phyloP scores from a whole-genome alignment of 1,139 yeast genomes.

The Fermentozyma sake region DNA sequence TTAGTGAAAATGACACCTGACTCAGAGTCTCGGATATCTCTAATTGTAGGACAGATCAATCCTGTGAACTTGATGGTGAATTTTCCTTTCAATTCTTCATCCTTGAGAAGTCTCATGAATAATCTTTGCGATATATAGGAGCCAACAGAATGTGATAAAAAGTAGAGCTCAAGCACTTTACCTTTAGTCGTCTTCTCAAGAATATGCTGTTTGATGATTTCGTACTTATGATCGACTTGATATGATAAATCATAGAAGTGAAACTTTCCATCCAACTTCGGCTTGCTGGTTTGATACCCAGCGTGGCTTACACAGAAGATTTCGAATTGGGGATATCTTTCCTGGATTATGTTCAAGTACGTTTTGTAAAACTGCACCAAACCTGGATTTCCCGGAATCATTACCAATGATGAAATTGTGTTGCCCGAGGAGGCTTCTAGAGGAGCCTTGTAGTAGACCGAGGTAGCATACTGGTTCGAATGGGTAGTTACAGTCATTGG shows the following conservation, averaged over 20 bases:
- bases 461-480: no score
- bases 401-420: conserved; percentile 26
- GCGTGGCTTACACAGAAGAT: conserved; percentile 53
- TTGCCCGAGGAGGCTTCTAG: conserved; percentile 2
- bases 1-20: conserved; percentile 42
- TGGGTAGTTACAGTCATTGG: no score
- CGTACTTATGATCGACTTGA: conserved; percentile 48
- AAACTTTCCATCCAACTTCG: conserved; percentile 9
- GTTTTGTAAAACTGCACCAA: conserved; percentile 52
- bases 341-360: conserved; percentile 43
- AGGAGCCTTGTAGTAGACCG: conserved; percentile 20
- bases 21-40: conserved; percentile 48
- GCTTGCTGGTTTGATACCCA: conserved; percentile 43
- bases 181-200: conserved; percentile 9
- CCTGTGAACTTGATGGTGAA: conserved; percentile 43
- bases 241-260: conserved; percentile 36
- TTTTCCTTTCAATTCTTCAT: conserved; percentile 14
- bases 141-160: conserved; percentile 64
- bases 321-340: conserved; percentile 41
- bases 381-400: conserved; percentile 72
- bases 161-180: conserved; percentile 30
- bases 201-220: conserved; percentile 31
- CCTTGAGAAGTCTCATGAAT: conserved; percentile 21
- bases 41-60: conserved; percentile 59
- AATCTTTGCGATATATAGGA: conserved; percentile 53